Base-by-base conservation (phyloP, 23 red algal species). In the Gracilaria caudata region DNA sequence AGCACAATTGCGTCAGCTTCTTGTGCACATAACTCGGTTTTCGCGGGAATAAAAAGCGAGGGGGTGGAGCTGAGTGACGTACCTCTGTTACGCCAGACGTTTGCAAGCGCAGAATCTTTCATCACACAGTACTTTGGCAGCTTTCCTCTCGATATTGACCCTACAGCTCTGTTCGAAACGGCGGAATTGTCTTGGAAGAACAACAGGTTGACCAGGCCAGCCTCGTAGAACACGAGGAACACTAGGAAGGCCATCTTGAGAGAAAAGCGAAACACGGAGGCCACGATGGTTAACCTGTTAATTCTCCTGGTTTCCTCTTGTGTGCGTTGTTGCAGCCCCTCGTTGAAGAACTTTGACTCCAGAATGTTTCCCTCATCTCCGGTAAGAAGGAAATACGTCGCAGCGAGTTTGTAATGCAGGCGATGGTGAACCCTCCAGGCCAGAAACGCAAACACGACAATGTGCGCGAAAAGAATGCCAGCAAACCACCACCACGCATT, bases 291-390 rank as follows among this genome's bases (percentile, higher is more conserved):
- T 8, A 65, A 65, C 23, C 32, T 32, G 11, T 7, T 28, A 4
- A 32, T 65, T 2, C 1, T 4, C 25, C 25, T 30, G 11, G 13
- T 32, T 10, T 65, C 29, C 60, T 0, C 1, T 7, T 32, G 25
- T 13, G 1, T 29, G 32, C 2, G 26, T 16, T 7, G 14, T 65
- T 16, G 3, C 12, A 8, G 26, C 24, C 60, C 14, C 29, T 65
- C 60, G 11, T 65, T 65, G 24, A 65, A 65, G 26, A 65, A 32
- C 2, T 28, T 28, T 32, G 60, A 65, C 14, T 65, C 26, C 12
- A 65, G 14, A 65, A 65, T 16, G 60, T 65, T 28, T 35, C 60
- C 60, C 20, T 65, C 32, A 34, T 65, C 60, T 35, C 60, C 60
- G 2, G 32, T 35, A 16, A 65, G 2, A 9, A 65, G 25, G 29